Percentiles rank a stretch among this genome's conserved stretches.
Evolutionary conservation across 257 asterid species (phyloP).

Genomic region (Cinchona pubescens): DNA sequence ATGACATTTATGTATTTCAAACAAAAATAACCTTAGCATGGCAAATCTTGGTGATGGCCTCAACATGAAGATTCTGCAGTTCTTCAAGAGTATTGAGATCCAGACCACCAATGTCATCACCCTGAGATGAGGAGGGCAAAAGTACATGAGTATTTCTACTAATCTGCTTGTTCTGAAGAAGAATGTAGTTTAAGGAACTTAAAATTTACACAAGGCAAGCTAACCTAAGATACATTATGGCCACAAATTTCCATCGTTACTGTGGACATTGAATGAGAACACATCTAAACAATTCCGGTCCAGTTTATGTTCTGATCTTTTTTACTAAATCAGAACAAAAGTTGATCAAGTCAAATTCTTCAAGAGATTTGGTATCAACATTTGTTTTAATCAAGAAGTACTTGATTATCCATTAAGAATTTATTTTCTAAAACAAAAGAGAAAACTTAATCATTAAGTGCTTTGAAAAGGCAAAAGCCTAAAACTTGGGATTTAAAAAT

Average conservation of each 20-base stretch:
- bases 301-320: too few relatives aligned
- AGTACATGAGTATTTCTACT: not conserved
- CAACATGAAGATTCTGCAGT: slow-evolving; percentile 41
- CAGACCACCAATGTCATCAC: slow-evolving; percentile 34
- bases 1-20: not conserved
- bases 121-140: slow-evolving; percentile 24
- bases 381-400: too few relatives aligned
- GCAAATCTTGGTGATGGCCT: slow-evolving; percentile 43
- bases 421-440: too few relatives aligned
- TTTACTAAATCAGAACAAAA: too few relatives aligned
- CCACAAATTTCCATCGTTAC: not conserved
- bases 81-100: slow-evolving; percentile 35
- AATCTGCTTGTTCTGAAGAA: not conserved
- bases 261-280: not conserved
- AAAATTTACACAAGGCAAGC: not conserved
- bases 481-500: not conserved
- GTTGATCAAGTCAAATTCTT: too few relatives aligned
- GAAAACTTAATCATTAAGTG: too few relatives aligned
- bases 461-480: not conserved
- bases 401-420: too few relatives aligned
- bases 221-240: not conserved
- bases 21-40: slow-evolving; percentile 32
- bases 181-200: not conserved
- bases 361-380: too few relatives aligned
- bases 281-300: not conserved